phyloP scores from a whole-genome alignment of 371 early-diverging fungal species.

The Apophysomyces sp. region DNA sequence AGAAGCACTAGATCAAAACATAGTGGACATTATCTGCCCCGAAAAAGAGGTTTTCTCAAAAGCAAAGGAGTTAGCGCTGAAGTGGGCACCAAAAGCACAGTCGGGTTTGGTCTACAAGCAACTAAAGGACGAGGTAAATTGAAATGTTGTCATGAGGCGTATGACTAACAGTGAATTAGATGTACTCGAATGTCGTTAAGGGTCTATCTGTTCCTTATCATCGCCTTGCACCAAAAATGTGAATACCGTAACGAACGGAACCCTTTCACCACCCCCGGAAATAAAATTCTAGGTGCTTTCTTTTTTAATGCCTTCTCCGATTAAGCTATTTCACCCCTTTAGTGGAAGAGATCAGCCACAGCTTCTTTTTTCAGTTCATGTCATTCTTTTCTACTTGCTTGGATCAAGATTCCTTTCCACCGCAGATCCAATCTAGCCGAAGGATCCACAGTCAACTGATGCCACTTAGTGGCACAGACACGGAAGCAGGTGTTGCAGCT shows the following conservation, averaged over 20 bases:
- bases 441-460: neutral
- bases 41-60: slow-evolving; percentile 47
- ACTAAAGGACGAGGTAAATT: slow-evolving; percentile 46
- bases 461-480: neutral
- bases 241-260: neutral
- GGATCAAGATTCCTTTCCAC: neutral
- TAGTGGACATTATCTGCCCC: slow-evolving; percentile 62
- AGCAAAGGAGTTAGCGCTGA: slow-evolving; percentile 58
- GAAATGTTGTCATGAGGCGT: neutral
- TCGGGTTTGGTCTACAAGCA: slow-evolving; percentile 41
- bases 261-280: neutral
- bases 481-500: neutral
- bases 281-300: neutral
- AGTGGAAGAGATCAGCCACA: neutral
- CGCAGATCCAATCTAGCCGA: neutral
- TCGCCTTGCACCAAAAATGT: slow-evolving; percentile 11
- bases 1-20: slow-evolving; percentile 58
- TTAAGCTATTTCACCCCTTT: neutral
- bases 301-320: neutral
- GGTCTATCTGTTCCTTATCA: slow-evolving; percentile 25
- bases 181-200: slow-evolving; percentile 23
- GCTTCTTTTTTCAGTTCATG: neutral
- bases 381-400: neutral
- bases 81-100: slow-evolving; percentile 59
- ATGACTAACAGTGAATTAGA: slow-evolving; percentile 11